These are phyloP conservation scores for Vinca minor DNA, from an alignment of 257 asterid species.

Conservation along the genomic window DNA sequence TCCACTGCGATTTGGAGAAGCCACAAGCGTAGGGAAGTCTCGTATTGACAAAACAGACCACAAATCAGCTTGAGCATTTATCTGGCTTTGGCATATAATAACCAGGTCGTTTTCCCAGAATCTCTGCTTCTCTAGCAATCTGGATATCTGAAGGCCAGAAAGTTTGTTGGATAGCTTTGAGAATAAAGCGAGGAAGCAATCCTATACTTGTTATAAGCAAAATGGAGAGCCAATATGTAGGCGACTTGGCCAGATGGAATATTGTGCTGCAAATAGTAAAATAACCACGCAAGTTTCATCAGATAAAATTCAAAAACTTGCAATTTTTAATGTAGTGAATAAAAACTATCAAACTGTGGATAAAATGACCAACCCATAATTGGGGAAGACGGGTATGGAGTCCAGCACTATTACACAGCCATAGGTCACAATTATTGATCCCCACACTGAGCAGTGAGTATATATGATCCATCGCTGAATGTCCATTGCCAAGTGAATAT, in stretches of 20 bases:
- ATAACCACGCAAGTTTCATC: background rate
- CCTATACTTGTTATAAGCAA: conserved; percentile 65
- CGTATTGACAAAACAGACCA: too few species aligned
- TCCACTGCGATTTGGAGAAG: too few species aligned
- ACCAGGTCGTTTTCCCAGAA: conserved; percentile 40
- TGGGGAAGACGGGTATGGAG: conserved; percentile 63
- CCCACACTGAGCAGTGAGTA: conserved; percentile 88
- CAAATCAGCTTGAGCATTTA: conserved; percentile 39
- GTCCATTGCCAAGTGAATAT: conserved; percentile 94
- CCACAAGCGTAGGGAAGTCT: too few species aligned
- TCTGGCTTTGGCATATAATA: conserved; percentile 40
- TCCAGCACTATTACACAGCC: conserved; percentile 60
- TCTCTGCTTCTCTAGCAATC: conserved; percentile 94
- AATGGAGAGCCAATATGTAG: conserved; percentile 83
- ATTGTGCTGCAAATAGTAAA: conserved; percentile 66
- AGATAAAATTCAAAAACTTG: conserved; percentile 6
- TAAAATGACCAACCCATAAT: conserved; percentile 64
- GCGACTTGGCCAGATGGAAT: conserved; percentile 63
- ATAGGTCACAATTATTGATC: conserved; percentile 51
- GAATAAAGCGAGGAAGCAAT: conserved; percentile 83
- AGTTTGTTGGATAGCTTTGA: conserved; percentile 58
- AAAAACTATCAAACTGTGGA: conserved; percentile 7
- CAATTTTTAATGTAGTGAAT: conserved; percentile 1
- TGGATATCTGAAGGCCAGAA: conserved; percentile 91
- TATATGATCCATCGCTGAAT: conserved; percentile 70